Base-by-base conservation (phyloP, 441 rosid genomes). In the Croton setiger region DNA sequence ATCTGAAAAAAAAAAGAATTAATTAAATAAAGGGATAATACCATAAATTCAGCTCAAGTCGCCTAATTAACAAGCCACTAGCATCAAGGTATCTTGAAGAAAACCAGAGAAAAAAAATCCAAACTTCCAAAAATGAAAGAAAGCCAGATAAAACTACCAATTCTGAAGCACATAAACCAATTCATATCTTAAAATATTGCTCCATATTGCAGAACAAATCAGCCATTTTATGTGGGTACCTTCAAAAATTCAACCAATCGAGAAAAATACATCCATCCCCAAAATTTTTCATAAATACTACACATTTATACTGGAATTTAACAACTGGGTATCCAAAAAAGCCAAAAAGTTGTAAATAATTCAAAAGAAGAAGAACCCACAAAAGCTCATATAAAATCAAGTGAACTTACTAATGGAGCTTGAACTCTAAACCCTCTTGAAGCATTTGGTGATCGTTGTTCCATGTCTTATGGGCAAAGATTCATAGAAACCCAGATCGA, bases 321-420 rank as follows among this genome's bases (percentile, higher is more conserved):
- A 56, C 62, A 75, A 45, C 64, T 27, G 70, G 66, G 56, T 18
- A 7, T 17, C 52, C 52, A 60, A 17, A 63, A 56, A 72, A 63
- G 51, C 66, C n/a, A 36, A 17, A 62, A 13, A 65, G 69, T 47
- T 41, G 64, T 35, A 69, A 49, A 18, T 43, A 53, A 61, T 5
- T n/a, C n/a, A n/a, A n/a, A 45, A 68, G 27, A 64, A 33, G 14
- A 74, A 69, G n/a, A n/a, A n/a, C n/a, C n/a, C n/a, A n/a, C n/a
- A n/a, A 64, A 6, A 69, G 27, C 8, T 8, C 54, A 47, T 37
- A 10, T 49, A 63, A 81, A 72, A 76, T n/a, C 69, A 66, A 17
- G 52, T 27, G 70, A 72, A 73, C 81, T 75, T 78, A 92, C 98
- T 79, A 92, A 71, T 63, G 98, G 98, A 80, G 98, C 95, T 73